Percentiles rank a stretch among this genome's conserved stretches.
Conservation (phyloP, 805 yeast genomes). For the Yamadazyma scolyti region DNA sequence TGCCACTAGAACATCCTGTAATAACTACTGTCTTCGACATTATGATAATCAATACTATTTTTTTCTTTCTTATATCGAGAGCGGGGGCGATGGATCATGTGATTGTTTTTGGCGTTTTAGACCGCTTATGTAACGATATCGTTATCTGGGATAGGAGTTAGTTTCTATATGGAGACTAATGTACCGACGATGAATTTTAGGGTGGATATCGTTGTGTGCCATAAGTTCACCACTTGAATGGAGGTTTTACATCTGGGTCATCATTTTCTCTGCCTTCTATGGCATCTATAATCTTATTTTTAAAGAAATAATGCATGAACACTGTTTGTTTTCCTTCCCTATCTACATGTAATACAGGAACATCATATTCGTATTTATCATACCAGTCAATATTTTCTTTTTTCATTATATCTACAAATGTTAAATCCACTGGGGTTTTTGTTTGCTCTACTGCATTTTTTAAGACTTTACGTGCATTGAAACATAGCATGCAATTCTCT, state of each 20-base stretch:
- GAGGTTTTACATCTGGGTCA: too few species aligned
- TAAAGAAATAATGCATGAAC: slow-evolving; percentile 65
- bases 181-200: too few species aligned
- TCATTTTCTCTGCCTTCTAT: slow-evolving; percentile 21
- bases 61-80: too few species aligned
- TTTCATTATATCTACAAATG: slow-evolving; percentile 55
- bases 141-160: too few species aligned
- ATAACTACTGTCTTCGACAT: slow-evolving; percentile 26
- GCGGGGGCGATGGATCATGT: too few species aligned
- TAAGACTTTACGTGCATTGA: slow-evolving; percentile 56
- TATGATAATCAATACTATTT: too few species aligned
- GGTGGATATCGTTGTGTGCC: not conserved
- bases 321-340: slow-evolving; percentile 44
- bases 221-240: too few species aligned
- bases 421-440: slow-evolving; percentile 20
- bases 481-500: slow-evolving; percentile 65
- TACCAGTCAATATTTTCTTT: slow-evolving; percentile 62
- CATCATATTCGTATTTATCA: slow-evolving; percentile 71
- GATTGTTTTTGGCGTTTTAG: too few species aligned
- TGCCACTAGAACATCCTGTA: slow-evolving; percentile 58
- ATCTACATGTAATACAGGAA: slow-evolving; percentile 73
- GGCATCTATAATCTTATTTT: slow-evolving; percentile 52
- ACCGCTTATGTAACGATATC: too few species aligned
- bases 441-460: slow-evolving; percentile 35
- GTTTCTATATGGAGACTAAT: too few species aligned